These are phyloP conservation scores for Penicillium cataractarum DNA, from an alignment of 495 filamentous ascomycete genomes.

Conservation along the genomic window DNA sequence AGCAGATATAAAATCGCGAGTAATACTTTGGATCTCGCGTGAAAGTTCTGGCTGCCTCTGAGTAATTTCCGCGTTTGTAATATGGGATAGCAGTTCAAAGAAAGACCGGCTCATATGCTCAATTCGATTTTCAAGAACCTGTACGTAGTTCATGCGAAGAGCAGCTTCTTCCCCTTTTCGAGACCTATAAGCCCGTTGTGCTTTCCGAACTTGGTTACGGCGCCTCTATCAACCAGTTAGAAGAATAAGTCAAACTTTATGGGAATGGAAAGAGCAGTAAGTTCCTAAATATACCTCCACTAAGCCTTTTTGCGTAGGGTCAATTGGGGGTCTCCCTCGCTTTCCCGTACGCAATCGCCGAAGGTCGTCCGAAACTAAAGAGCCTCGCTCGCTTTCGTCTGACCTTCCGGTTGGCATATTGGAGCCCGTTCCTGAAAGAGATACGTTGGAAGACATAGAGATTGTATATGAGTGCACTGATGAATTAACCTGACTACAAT, in stretches of 20 bases:
- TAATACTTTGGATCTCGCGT: background rate
- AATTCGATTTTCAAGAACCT: background rate
- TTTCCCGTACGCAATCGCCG: background rate
- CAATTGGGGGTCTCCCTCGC: background rate
- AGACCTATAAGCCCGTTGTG: background rate
- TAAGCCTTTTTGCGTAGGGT: background rate
- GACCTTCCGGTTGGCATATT: background rate
- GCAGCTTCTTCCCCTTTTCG: background rate
- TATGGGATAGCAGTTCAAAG: background rate
- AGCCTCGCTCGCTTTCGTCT: background rate
- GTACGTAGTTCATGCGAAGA: background rate
- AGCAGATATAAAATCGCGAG: background rate
- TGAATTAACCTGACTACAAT: background rate
- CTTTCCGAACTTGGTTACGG: background rate
- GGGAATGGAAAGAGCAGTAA: background rate
- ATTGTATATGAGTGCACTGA: background rate
- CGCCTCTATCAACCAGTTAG: background rate
- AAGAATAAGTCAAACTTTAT: background rate
- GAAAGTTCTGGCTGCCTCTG: background rate
- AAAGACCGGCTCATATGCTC: background rate
- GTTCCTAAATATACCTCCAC: background rate
- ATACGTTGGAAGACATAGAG: background rate
- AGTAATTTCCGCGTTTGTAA: background rate
- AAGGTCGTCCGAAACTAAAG: background rate
- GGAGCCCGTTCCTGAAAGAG: background rate